phyloP scores from a whole-genome alignment of 768 basidiomycete genomes.

The Leccinum sublutescens region DNA sequence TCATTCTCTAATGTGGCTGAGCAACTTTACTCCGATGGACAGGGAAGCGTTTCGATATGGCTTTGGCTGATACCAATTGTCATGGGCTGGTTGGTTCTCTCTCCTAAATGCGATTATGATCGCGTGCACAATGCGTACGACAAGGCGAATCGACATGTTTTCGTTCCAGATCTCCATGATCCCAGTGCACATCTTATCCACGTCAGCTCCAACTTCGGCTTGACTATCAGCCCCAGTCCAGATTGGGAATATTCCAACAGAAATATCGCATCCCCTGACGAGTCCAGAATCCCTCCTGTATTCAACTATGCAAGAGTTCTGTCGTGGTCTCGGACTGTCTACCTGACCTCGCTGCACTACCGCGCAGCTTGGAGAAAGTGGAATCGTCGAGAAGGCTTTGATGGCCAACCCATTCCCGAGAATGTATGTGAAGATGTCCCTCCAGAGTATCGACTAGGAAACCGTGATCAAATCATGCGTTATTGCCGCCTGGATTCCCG shows the following conservation, averaged over 20 bases:
- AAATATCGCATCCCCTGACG: constrained; percentile 19
- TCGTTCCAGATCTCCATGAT: neutral
- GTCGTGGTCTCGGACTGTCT: constrained; percentile 19
- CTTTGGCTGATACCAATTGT: constrained; percentile 44
- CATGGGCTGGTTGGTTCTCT: constrained; percentile 40
- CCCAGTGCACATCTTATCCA: neutral
- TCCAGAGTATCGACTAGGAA: constrained; percentile 19
- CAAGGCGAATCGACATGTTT: constrained; percentile 10
- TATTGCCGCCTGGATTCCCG: constrained; percentile 13
- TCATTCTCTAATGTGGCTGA: constrained; percentile 16
- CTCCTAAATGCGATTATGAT: constrained; percentile 38
- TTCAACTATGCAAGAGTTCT: constrained; percentile 26
- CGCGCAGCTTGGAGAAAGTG: constrained; percentile 15
- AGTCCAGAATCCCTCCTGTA: constrained; percentile 6
- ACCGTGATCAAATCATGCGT: constrained; percentile 11
- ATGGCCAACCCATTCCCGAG: neutral
- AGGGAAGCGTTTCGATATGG: constrained; percentile 41
- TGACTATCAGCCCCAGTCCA: constrained; percentile 15
- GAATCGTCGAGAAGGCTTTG: neutral
- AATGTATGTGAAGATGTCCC: constrained; percentile 4
- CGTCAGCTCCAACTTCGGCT: constrained; percentile 8
- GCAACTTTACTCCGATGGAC: constrained; percentile 33
- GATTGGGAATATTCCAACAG: neutral
- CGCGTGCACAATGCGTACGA: constrained; percentile 25
- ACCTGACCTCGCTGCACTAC: constrained; percentile 16